Evolutionary conservation across 129 eudicot species (phyloP), one percentile per base, ranked within the genome.

Genomic region (Tanacetum coccineum): DNA sequence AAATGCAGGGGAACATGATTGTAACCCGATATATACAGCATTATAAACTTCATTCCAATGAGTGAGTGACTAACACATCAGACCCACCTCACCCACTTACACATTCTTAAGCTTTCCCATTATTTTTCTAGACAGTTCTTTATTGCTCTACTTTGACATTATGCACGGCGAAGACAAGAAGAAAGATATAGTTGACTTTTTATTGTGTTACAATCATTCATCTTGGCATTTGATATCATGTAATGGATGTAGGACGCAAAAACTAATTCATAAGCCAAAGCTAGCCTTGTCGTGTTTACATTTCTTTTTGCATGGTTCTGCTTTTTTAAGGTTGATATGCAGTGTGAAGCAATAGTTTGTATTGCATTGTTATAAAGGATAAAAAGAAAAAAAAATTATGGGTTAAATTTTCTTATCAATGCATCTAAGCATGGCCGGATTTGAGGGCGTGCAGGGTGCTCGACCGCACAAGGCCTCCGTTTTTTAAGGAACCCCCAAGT

Each of bases 51-150:
- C 66, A 66, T 74, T 32, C 42, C 53, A n/a, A 70, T 36, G 36
- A 58, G 63, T 67, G 63, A 75, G 68, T 75, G 74, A 21, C 15
- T 36, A 75, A 55, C 79, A 75, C 68, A 48, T 74, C 44, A 58
- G 52, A 64, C 66, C 66, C 78, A 74, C 71, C 77, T 52, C 45
- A 49, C n/a, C 61, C 78, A 45, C 67, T 72, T 30, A 21, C 59
- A 13, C 42, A 60, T 5, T 3, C 39, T 32, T 32, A 32, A 4
- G 8, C 8, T 32, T 32, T 32, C 9, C 64, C 64, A 52, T 54
- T n/a, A 65, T 65, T 22, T 74, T 74, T 57, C 61, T 74, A 57
- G 66, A 74, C 61, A 26, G 67, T 66, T 74, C 67, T 54, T 54
- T 19, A 13, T 7, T 59, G 20, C 53, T 49, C 56, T 59, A 21